Conservation (phyloP, 495 filamentous ascomycete genomes). For the Stereocaulon alpinum region DNA sequence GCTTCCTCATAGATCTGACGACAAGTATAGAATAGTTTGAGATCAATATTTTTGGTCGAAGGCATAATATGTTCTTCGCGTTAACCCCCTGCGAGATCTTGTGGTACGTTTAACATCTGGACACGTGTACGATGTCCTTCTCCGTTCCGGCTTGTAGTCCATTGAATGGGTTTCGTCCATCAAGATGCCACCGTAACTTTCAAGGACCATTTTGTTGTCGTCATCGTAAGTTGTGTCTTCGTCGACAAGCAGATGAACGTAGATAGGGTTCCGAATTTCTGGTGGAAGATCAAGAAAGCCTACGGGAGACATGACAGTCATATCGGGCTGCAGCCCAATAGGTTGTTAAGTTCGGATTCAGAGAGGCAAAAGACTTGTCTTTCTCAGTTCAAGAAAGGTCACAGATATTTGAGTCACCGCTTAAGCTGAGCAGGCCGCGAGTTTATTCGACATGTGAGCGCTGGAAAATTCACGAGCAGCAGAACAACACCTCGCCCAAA, state of each 20-base stretch:
- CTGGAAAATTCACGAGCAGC: too few species aligned
- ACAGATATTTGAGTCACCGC: too few species aligned
- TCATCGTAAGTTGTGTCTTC: not conserved
- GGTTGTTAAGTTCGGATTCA: too few species aligned
- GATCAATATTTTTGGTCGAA: not conserved
- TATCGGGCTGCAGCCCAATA: not conserved
- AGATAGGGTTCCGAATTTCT: not conserved
- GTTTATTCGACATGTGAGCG: too few species aligned
- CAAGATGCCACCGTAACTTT: not conserved
- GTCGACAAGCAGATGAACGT: not conserved
- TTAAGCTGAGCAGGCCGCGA: too few species aligned
- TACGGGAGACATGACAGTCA: too few species aligned
- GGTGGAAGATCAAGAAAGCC: not conserved
- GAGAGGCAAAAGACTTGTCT: too few species aligned
- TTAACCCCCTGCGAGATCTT: too few species aligned
- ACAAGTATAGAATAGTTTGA: not conserved
- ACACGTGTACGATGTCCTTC: not conserved
- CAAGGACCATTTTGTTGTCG: not conserved
- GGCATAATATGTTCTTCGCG: too few species aligned
- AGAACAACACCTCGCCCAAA: too few species aligned
- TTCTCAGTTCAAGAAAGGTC: too few species aligned
- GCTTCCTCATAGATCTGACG: not conserved
- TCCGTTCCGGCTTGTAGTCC: not conserved
- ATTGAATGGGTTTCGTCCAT: not conserved
- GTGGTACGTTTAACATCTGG: too few species aligned